phyloP scores from a whole-genome alignment of 371 early-diverging fungal genomes.

The Mycotypha africana region DNA sequence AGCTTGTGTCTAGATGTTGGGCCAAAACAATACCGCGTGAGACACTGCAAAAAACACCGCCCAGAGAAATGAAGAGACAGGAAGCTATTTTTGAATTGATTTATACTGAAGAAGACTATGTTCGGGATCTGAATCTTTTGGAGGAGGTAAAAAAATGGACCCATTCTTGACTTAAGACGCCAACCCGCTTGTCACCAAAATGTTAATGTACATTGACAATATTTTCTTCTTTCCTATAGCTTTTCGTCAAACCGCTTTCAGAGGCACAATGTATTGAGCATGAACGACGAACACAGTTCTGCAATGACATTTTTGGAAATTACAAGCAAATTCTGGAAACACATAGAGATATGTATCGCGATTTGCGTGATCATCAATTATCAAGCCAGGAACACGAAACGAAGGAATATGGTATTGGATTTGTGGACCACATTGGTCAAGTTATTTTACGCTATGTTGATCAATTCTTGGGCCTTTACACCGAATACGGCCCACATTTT shows the following conservation, averaged over 20 bases:
- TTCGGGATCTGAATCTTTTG: constrained; percentile 60
- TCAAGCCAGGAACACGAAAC: constrained; percentile 24
- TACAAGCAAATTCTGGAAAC: constrained; percentile 56
- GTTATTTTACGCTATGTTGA: constrained; percentile 62
- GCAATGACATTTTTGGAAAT: constrained; percentile 71
- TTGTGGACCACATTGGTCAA: constrained; percentile 75
- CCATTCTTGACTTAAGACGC: too few relatives aligned
- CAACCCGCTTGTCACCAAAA: too few relatives aligned
- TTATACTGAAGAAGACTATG: constrained; percentile 86
- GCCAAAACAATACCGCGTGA: constrained; percentile 64
- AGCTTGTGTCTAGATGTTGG: constrained; percentile 39
- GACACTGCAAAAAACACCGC: constrained; percentile 62
- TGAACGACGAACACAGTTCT: constrained; percentile 50
- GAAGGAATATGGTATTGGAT: constrained; percentile 7
- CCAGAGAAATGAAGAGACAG: constrained; percentile 80
- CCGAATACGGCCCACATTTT: constrained; percentile 77
- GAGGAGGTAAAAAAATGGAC: constrained; percentile 31
- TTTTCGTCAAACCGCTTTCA: constrained; percentile 8
- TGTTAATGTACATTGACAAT: constrained; percentile 26
- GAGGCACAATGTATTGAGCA: constrained; percentile 35
- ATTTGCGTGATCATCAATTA: constrained; percentile 58
- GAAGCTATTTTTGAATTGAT: constrained; percentile 91
- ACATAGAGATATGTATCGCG: constrained; percentile 58
- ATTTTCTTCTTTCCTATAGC: constrained; percentile 4
- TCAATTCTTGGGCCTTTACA: constrained; percentile 62